phyloP scores from a whole-genome alignment of 2,329 filamentous ascomycete species.

The Chlorencoelia australis region DNA sequence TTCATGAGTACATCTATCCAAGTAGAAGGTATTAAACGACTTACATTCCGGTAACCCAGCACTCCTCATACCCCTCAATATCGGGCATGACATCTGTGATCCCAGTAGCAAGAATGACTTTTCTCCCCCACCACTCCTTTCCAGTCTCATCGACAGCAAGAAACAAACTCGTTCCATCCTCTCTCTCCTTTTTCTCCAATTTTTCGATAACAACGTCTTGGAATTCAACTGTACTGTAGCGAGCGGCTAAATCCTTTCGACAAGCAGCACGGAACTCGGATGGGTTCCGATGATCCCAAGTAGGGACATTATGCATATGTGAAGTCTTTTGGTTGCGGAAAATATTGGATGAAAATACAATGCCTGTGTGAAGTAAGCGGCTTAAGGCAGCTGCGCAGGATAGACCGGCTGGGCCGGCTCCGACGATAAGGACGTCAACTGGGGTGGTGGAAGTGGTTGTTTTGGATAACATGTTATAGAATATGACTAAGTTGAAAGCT shows the following conservation, averaged over 20 bases:
- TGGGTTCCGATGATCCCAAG: not conserved
- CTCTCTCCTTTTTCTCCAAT: slow-evolving; percentile 10
- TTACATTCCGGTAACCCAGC: slow-evolving; percentile 27
- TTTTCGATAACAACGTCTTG: slow-evolving; percentile 19
- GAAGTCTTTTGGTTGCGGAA: slow-evolving; percentile 36
- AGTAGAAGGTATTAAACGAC: not conserved
- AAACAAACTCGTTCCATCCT: slow-evolving; percentile 23
- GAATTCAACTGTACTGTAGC: slow-evolving; percentile 30
- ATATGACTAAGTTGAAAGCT: too few species aligned
- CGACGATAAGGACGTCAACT: slow-evolving; percentile 31
- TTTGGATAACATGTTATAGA: too few species aligned
- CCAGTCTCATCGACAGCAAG: slow-evolving; percentile 34
- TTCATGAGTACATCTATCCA: not conserved
- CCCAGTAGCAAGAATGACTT: slow-evolving; percentile 46
- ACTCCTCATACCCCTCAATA: slow-evolving; percentile 44
- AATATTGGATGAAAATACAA: slow-evolving; percentile 33
- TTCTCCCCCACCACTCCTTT: slow-evolving; percentile 36
- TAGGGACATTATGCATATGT: not conserved
- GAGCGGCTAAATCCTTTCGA: slow-evolving; percentile 11
- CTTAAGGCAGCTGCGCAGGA: slow-evolving; percentile 30
- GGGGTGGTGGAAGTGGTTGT: too few species aligned
- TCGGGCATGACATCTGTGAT: slow-evolving; percentile 40
- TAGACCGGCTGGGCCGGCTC: slow-evolving; percentile 36
- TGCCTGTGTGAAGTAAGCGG: slow-evolving; percentile 29
- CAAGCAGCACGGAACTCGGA: not conserved